Conservation (phyloP, 2,329 filamentous ascomycete genomes). For the Hypoxylon sp. region DNA sequence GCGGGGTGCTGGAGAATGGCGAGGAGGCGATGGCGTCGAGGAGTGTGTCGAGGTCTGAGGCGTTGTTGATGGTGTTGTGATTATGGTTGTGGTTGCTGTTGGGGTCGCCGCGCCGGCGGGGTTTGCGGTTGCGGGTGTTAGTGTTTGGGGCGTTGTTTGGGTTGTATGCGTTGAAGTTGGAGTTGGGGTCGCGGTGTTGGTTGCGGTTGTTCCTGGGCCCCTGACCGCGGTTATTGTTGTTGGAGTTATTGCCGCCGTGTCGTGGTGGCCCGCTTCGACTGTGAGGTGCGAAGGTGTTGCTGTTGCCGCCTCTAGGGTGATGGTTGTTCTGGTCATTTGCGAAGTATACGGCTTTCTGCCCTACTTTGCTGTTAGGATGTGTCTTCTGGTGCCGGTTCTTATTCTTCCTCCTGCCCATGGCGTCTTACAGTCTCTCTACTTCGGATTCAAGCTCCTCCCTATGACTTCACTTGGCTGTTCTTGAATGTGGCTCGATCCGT, state of each 20-base stretch:
- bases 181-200: neutral
- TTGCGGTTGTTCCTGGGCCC: slow-evolving; percentile 4
- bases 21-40: neutral
- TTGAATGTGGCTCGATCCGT: slow-evolving; percentile 1
- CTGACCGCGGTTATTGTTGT: slow-evolving; percentile 1
- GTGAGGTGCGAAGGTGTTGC: neutral
- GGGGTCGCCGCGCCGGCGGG: neutral
- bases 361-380: slow-evolving; percentile 17
- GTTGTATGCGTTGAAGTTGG: neutral
- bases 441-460: neutral
- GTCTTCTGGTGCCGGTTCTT: slow-evolving; percentile 8
- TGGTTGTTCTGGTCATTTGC: slow-evolving; percentile 45
- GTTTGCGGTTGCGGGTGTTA: neutral
- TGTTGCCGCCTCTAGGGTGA: slow-evolving; percentile 18
- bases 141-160: slow-evolving; percentile 8
- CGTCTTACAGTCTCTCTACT: neutral
- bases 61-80: neutral
- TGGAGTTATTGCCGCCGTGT: slow-evolving; percentile 4
- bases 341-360: slow-evolving; percentile 23
- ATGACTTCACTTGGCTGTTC: slow-evolving; percentile 1
- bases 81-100: neutral
- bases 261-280: neutral
- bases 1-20: neutral
- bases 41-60: neutral
- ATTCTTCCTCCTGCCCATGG: slow-evolving; percentile 43